A percentile compares a stretch with the other conserved stretches of the same genome.
Conservation (phyloP, 768 basidiomycete genomes). For the Pholiota microspora region DNA sequence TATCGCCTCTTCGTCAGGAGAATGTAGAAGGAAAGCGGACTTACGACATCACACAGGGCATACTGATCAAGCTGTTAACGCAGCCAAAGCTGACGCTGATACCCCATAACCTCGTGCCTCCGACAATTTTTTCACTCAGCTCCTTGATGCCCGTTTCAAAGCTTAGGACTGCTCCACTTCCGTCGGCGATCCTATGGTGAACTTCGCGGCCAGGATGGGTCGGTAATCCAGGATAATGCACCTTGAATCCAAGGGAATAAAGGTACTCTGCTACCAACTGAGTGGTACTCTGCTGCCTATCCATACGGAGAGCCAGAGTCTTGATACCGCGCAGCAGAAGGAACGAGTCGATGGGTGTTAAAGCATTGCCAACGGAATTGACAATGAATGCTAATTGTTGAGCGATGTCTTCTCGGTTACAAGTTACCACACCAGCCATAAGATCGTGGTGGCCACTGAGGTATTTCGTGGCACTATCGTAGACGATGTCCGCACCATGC, state of each 20-base stretch:
- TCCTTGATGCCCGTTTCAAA: slow-evolving; percentile 93
- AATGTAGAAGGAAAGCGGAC: slow-evolving; percentile 33
- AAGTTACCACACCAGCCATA: slow-evolving; percentile 95
- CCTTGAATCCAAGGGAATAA: slow-evolving; percentile 78
- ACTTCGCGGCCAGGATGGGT: slow-evolving; percentile 81
- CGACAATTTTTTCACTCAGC: slow-evolving; percentile 90
- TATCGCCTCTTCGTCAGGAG: neutral
- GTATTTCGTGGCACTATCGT: slow-evolving; percentile 98
- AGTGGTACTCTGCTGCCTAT: slow-evolving; percentile 84
- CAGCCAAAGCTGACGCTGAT: slow-evolving; percentile 98
- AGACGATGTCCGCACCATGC: slow-evolving; percentile 95
- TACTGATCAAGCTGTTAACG: slow-evolving; percentile 96
- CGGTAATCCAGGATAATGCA: slow-evolving; percentile 89
- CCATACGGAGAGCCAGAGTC: slow-evolving; percentile 95
- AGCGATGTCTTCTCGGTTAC: slow-evolving; percentile 87
- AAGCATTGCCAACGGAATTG: slow-evolving; percentile 90
- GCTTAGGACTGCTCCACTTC: slow-evolving; percentile 90
- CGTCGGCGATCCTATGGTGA: slow-evolving; percentile 89
- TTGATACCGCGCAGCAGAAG: slow-evolving; percentile 94
- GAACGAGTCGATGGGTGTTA: slow-evolving; percentile 96
- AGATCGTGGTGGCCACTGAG: slow-evolving; percentile 97
- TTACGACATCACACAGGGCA: slow-evolving; percentile 99
- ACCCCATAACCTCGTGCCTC: slow-evolving; percentile 90
- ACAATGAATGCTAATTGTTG: slow-evolving; percentile 89
- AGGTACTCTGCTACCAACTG: slow-evolving; percentile 86